A percentile compares a stretch with the other conserved stretches of the same genome.
These are phyloP conservation scores for Alternaria viburni DNA, from an alignment of 2,329 filamentous ascomycete genomes.

Conservation along the genomic window DNA sequence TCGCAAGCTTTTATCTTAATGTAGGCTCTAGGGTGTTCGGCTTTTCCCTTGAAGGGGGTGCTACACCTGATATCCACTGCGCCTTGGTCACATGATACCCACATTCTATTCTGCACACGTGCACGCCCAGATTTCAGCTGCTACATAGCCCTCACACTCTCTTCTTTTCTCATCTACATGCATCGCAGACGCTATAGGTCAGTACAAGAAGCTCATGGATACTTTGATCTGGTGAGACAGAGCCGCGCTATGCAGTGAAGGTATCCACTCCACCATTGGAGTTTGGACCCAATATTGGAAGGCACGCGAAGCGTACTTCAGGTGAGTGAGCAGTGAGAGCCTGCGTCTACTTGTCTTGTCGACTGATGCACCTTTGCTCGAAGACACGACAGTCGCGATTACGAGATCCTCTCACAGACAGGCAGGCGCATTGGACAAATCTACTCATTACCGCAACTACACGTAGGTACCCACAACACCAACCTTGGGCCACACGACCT, in stretches of 20 bases:
- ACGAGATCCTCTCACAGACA: not conserved
- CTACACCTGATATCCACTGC: too few species aligned
- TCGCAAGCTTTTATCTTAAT: too few species aligned
- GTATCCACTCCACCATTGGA: not conserved
- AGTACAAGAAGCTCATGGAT: not conserved
- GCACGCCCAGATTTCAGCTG: too few species aligned
- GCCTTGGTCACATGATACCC: too few species aligned
- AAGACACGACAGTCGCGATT: not conserved
- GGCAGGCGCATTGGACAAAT: not conserved
- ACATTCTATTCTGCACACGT: too few species aligned
- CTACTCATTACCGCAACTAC: not conserved
- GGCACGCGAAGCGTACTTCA: not conserved
- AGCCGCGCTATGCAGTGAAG: not conserved
- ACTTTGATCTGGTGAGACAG: not conserved
- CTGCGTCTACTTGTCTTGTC: not conserved
- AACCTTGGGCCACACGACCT: not conserved
- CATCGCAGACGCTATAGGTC: not conserved
- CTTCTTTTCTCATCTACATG: not conserved
- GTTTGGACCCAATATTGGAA: not conserved
- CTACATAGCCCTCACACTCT: too few species aligned
- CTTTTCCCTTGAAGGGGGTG: too few species aligned
- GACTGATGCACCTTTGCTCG: not conserved
- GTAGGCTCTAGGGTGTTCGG: too few species aligned
- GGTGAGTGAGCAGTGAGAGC: not conserved
- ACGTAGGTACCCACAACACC: not conserved